A percentile compares a stretch with the other conserved stretches of the same genome.
phyloP scores from a whole-genome alignment of 768 basidiomycete species.

The Rhodotorula graminis region DNA sequence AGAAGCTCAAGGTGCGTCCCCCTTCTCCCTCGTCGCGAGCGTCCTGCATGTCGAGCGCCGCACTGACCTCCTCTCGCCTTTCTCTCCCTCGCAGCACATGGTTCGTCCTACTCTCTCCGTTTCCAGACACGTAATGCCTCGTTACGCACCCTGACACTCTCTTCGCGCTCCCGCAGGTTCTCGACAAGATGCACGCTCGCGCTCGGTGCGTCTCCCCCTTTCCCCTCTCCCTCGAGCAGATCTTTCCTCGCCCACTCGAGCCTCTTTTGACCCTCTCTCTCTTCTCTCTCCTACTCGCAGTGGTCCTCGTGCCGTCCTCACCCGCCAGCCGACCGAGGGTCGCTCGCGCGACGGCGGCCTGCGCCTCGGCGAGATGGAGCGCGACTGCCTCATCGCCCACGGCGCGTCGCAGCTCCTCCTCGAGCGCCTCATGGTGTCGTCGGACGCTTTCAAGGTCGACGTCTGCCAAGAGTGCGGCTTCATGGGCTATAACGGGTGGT shows the following conservation, averaged over 20 bases:
- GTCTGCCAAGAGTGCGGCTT: slow-evolving; percentile 91
- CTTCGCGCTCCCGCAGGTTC: slow-evolving; percentile 48
- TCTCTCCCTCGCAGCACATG: slow-evolving; percentile 59
- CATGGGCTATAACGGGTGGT: slow-evolving; percentile 57
- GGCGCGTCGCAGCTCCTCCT: slow-evolving; percentile 95
- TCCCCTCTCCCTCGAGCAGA: no score
- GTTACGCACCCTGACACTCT: not conserved
- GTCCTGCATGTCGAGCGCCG: slow-evolving; percentile 34
- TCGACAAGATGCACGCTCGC: slow-evolving; percentile 99
- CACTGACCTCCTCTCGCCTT: not conserved
- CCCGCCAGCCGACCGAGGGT: slow-evolving; percentile 97
- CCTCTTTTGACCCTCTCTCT: not conserved
- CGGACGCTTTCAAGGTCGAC: slow-evolving; percentile 94
- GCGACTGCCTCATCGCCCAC: slow-evolving; percentile 79
- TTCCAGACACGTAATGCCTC: no score
- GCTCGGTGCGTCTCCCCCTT: slow-evolving; percentile 60
- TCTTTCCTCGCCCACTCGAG: no score
- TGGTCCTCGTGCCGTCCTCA: slow-evolving; percentile 91
- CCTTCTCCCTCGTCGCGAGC: not conserved
- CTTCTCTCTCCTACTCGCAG: slow-evolving; percentile 14
- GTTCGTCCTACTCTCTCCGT: slow-evolving; percentile 44
- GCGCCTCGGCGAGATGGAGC: slow-evolving; percentile 97
- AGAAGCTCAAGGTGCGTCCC: slow-evolving; percentile 68
- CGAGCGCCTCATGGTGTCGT: slow-evolving; percentile 97
- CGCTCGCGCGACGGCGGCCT: slow-evolving; percentile 95